These are phyloP conservation scores for Leptomonas seymouri DNA, from an alignment of 208 protist genomes.

Conservation along the genomic window DNA sequence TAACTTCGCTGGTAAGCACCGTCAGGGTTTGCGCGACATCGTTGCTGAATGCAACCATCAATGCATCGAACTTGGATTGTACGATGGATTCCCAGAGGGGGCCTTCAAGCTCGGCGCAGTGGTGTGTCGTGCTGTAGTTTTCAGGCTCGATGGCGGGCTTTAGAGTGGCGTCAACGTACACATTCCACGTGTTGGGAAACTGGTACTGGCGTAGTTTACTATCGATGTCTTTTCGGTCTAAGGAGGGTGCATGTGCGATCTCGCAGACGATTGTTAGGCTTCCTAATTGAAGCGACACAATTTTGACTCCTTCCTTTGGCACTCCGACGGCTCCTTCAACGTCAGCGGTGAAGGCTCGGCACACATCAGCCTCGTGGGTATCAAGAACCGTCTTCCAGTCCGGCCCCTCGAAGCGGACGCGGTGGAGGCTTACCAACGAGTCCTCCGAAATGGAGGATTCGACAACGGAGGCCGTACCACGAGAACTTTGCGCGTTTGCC, in stretches of 20 bases:
- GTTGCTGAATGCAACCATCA: constrained; percentile 18
- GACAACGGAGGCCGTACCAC: neutral
- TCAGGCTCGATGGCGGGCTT: neutral
- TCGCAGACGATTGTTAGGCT: constrained; percentile 33
- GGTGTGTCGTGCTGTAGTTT: constrained; percentile 21
- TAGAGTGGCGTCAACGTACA: constrained; percentile 24
- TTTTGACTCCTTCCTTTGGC: constrained; percentile 20
- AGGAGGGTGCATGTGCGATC: constrained; percentile 14
- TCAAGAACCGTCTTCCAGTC: constrained; percentile 34
- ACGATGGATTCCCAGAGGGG: constrained; percentile 17
- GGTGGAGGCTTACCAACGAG: constrained; percentile 38
- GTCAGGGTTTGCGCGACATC: constrained; percentile 19
- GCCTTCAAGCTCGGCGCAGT: constrained; percentile 35
- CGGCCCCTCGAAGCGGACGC: constrained; percentile 44
- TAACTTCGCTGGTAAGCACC: neutral
- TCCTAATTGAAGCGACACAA: constrained; percentile 28
- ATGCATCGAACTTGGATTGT: neutral
- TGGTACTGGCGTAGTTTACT: constrained; percentile 19
- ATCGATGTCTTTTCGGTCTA: constrained; percentile 28
- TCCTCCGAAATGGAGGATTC: neutral
- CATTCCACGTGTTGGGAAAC: constrained; percentile 44
- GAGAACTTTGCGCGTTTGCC: neutral
- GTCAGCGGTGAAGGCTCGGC: constrained; percentile 37
- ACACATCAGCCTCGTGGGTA: constrained; percentile 20
- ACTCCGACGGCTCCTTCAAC: constrained; percentile 20